Evolutionary conservation across 2,329 filamentous ascomycete genomes (phyloP).

Genomic region (Leptographium galeiforme): DNA sequence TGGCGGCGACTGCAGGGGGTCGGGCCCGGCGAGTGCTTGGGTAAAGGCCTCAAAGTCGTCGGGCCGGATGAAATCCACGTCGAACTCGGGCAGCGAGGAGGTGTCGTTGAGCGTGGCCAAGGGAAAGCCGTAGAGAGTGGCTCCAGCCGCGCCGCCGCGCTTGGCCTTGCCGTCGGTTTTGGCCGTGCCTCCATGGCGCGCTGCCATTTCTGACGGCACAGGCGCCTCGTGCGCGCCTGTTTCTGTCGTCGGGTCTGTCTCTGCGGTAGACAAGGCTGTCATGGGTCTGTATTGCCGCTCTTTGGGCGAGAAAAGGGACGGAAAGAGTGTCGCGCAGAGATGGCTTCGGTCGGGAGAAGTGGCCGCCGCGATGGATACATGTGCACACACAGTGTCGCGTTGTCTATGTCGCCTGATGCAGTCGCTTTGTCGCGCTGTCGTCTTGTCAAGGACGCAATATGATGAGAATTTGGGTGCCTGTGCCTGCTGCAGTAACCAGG

Average conservation of each 20-base stretch:
- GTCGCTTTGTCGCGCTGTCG: background rate
- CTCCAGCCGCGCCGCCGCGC: background rate
- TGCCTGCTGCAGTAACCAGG: no score
- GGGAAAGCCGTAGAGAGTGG: conserved; percentile 39
- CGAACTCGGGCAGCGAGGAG: conserved; percentile 60
- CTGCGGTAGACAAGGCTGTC: background rate
- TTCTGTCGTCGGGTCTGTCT: background rate
- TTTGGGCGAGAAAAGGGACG: no score
- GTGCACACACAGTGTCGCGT: no score
- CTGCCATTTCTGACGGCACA: background rate
- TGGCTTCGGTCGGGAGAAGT: background rate
- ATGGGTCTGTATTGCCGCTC: background rate
- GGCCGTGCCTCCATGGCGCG: background rate
- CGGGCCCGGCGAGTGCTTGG: conserved; percentile 68
- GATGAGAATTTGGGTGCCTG: no score
- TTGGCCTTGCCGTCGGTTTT: background rate
- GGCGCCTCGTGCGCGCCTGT: background rate
- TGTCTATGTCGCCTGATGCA: background rate
- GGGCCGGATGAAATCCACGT: conserved; percentile 61
- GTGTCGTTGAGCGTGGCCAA: conserved; percentile 52
- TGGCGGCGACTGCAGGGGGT: conserved; percentile 48
- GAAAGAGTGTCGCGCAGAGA: background rate
- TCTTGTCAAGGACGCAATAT: background rate
- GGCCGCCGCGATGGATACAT: no score
- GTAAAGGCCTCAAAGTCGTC: conserved; percentile 68